Evolutionary conservation across 495 filamentous ascomycete species (phyloP), one percentile per base, ranked within the genome.

Genomic region (Tetracladium setigerum): DNA sequence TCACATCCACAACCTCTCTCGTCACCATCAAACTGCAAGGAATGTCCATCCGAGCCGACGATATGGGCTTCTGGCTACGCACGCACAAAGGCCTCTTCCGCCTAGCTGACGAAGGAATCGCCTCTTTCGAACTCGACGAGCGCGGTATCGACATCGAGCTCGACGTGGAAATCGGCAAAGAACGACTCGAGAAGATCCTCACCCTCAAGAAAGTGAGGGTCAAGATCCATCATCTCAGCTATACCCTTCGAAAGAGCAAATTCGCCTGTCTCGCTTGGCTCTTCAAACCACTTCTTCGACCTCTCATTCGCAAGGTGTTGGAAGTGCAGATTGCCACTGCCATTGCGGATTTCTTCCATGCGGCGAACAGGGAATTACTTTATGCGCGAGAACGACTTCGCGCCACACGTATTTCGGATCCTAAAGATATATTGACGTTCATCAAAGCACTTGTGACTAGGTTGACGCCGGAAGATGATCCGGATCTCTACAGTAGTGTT

Each of bases 311-410:
- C 27, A 83, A 82, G 30, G 74, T 83, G 0, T 64, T 97, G 44
- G 88, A 95, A 69, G 77, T 74, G 50, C 81, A 88, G 59, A 72
- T 97, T 15, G 87, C 86, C 0, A 66, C 74, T 22, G 76, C 77
- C 8, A 86, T 95, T 44, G 78, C 77, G 0, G 76, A 83, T 27
- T 69, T 73, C 13, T 71, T 92, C 15, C 78, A 82, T 41, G 76
- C 81, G 1, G 74, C 82, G 10, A 95, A 97, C 61, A 76, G 89
- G 16, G 91, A 97, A 62, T 58, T 95, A 37, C 60, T 95, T 5
- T 95, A 82, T 61, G 90, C 89, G 0, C 70, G 91, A 0, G 91
- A 97, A 61, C 72, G 91, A 4, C 70, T 97, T 12, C 77, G 91
- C 12, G 91, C 91, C 1, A 87, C 88, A 9, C 71, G 86, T 5